Base-by-base conservation (phyloP, 1,139 yeast species). In the Debaryomyces sp. region DNA sequence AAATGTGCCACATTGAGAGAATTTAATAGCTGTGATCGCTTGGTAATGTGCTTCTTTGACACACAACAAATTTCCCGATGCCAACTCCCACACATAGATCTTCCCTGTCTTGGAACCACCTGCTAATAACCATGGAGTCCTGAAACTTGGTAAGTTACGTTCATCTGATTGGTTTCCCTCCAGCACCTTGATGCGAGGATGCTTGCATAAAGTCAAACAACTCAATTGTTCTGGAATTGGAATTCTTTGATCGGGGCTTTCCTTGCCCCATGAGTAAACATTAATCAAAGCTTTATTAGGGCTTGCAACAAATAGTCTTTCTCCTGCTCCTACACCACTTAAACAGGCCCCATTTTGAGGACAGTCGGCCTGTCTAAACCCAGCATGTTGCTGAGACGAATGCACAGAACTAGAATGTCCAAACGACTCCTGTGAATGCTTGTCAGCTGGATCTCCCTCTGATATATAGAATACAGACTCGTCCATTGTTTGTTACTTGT, bases 31-130 rank as follows among this genome's bases (percentile, higher is more conserved):
- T 0, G 86, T 78, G 12, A 91, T 77, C 6, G 79, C 77, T 66
- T 92, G 97, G 66, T 90, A 94, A 69, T 94, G 99, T 1, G 90
- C 87, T 45, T 89, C 94, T 59, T 82, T 83, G 8, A 84, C 94
- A 52, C 82, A 77, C 33, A 92, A 60, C 49, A 94, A 72, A 43
- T 82, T 71, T 1, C 99, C 97, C 4, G 95, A 85, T n/a, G 77
- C 66, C 46, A 90, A 61, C 57, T 89, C 97, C 98, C 99, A 94
- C 4, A 92, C 66, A 61, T 87, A 88, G 21, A 94, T 57, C 58
- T 85, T 81, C 12, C 98, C 99, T 13, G 85, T 62, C 50, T 74
- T 64, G 45, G 94, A 77, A 46, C 91, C 89, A 54, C 89, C 96
- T 3, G 82, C 86, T 9, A 86, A 77, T 35, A 92, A 68, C 83